Conservation (phyloP, 768 basidiomycete genomes). For the Rhodotorula sphaerocarpa region DNA sequence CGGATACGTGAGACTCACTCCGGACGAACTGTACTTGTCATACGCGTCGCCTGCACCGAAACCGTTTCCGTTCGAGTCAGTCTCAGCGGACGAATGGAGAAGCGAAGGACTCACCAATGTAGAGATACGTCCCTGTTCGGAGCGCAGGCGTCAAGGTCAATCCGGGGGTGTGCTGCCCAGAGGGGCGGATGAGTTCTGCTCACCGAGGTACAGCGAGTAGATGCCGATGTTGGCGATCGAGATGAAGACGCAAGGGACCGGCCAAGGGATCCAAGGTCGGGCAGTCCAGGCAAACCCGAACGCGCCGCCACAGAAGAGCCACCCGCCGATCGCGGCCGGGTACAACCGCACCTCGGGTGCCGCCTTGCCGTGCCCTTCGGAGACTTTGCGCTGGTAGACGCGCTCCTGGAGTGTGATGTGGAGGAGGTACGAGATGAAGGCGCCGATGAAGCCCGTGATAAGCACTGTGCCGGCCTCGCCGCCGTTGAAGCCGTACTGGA, state of each 20-base stretch:
- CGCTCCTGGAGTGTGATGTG: constrained; percentile 28
- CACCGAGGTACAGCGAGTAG: constrained; percentile 26
- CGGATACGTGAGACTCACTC: too few relatives aligned
- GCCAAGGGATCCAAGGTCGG: constrained; percentile 34
- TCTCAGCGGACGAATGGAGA: too few relatives aligned
- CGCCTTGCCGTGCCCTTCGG: constrained; percentile 31
- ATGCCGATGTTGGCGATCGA: constrained; percentile 9
- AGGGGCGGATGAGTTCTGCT: too few relatives aligned
- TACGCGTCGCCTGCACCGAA: too few relatives aligned
- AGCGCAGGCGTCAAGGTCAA: too few relatives aligned
- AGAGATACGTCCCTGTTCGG: constrained; percentile 24
- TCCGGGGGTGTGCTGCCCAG: too few relatives aligned
- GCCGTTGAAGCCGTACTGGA: constrained; percentile 23
- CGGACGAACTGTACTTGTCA: too few relatives aligned
- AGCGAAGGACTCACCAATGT: constrained; percentile 32
- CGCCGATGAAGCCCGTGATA: constrained; percentile 37
- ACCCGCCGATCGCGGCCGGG: constrained; percentile 20
- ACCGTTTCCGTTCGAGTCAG: too few relatives aligned
- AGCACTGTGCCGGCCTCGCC: constrained; percentile 30
- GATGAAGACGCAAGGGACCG: constrained; percentile 32
- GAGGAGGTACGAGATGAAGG: constrained; percentile 15
- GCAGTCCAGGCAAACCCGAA: constrained; percentile 36
- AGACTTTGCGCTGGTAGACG: constrained; percentile 19
- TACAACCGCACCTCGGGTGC: constrained; percentile 37
- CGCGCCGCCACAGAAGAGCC: constrained; percentile 25